A percentile compares a stretch with the other conserved stretches of the same genome.
Evolutionary conservation across 1,284 basidiomycete genomes (phyloP).

Genomic region (Leucocoprinus gongylophorus): DNA sequence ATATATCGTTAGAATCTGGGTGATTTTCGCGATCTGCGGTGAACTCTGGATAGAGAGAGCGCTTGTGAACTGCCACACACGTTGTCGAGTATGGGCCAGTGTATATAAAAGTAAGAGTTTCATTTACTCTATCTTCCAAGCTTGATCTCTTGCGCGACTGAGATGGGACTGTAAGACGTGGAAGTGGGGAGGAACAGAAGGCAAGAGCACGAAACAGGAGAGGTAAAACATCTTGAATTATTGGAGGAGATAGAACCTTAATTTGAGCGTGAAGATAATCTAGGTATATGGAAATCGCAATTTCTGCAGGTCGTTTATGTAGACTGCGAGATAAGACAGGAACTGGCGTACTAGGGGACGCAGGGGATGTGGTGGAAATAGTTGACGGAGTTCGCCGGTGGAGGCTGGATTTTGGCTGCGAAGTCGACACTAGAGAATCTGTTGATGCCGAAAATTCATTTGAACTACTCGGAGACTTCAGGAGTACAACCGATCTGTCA

Average conservation of each 20-base stretch:
- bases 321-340: constrained; percentile 8
- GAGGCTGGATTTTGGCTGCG: constrained; percentile 22
- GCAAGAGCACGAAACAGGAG: constrained; percentile 64
- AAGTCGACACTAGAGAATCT: constrained; percentile 18
- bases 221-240: constrained; percentile 53
- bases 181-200: constrained; percentile 55
- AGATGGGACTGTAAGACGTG: constrained; percentile 49
- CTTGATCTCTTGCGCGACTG: constrained; percentile 30
- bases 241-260: constrained; percentile 46
- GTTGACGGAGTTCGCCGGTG: constrained; percentile 57
- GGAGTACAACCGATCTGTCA: constrained; percentile 43
- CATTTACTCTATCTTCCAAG: constrained; percentile 51
- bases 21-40: constrained; percentile 5
- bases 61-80: constrained; percentile 54
- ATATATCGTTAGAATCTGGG: background rate
- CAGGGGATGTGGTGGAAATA: constrained; percentile 33
- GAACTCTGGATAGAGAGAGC: constrained; percentile 22
- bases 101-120: constrained; percentile 49
- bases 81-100: constrained; percentile 56
- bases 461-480: constrained; percentile 24
- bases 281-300: constrained; percentile 57
- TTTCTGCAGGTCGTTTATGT: constrained; percentile 46
- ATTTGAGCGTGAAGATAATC: constrained; percentile 53
- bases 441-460: constrained; percentile 17
- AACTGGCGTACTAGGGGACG: constrained; percentile 23